phyloP scores from a whole-genome alignment of 495 filamentous ascomycete genomes.

The Talaromyces ruber region DNA sequence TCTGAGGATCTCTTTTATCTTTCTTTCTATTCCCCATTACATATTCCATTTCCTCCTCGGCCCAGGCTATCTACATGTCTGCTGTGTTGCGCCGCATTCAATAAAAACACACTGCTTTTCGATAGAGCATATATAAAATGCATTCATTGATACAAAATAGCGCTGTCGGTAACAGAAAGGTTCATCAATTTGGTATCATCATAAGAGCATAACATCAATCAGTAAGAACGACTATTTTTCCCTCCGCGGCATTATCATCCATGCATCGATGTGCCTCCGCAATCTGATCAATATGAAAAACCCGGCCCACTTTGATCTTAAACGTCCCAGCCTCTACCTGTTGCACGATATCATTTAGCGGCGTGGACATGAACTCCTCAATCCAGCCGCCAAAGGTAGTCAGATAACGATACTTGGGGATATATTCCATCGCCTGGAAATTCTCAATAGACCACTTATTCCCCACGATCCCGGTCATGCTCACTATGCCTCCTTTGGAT shows the following conservation, averaged over 20 bases:
- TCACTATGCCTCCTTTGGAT: conserved; percentile 32
- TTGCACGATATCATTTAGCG: conserved; percentile 34
- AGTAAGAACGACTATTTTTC: conserved; percentile 27
- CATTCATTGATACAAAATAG: neutral
- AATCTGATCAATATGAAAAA: conserved; percentile 43
- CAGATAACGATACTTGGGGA: conserved; percentile 35
- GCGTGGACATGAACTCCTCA: conserved; percentile 36
- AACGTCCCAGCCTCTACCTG: conserved; percentile 26
- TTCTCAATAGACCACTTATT: conserved; percentile 36
- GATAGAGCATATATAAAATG: neutral
- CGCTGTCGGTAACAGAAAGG: neutral
- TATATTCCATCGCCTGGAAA: conserved; percentile 36
- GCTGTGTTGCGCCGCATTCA: neutral
- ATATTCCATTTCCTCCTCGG: neutral
- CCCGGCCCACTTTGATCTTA: conserved; percentile 33
- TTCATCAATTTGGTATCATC: neutral
- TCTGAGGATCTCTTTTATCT: neutral
- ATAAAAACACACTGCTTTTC: neutral
- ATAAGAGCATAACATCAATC: neutral
- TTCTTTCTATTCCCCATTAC: neutral
- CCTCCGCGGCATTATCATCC: conserved; percentile 28
- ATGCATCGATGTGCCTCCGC: conserved; percentile 34
- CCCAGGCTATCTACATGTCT: neutral
- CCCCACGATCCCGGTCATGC: conserved; percentile 43
- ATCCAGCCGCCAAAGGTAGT: conserved; percentile 34